These are phyloP conservation scores for Kingdonia uniflora DNA, from an alignment of 164 flowering plant genomes.

Conservation along the genomic window DNA sequence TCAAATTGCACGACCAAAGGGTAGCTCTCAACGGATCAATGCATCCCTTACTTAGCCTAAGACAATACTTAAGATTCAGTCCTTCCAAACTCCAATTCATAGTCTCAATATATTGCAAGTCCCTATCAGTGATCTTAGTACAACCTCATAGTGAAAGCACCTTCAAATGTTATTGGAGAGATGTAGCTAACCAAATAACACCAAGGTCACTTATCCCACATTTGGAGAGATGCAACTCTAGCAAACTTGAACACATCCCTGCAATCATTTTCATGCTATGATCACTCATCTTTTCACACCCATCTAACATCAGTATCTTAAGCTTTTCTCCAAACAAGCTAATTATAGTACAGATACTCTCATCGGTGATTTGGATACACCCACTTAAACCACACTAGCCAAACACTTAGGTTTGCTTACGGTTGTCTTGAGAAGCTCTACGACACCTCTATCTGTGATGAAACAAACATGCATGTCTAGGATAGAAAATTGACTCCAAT, in stretches of 20 bases:
- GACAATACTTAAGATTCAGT: conserved; percentile 18
- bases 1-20: not conserved
- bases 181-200: conserved; percentile 31
- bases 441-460: conserved; percentile 32
- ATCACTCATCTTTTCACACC: conserved; percentile 47
- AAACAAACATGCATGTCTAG: not conserved
- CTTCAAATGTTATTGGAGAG: conserved; percentile 37
- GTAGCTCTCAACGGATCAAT: not conserved
- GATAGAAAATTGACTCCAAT: not conserved
- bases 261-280: conserved; percentile 48
- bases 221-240: conserved; percentile 56
- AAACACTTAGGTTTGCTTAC: conserved; percentile 45
- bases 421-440: conserved; percentile 41
- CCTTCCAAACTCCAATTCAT: conserved; percentile 39
- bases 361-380: conserved; percentile 53
- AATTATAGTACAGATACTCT: conserved; percentile 27
- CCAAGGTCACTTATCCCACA: conserved; percentile 51
- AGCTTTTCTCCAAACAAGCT: conserved; percentile 48
- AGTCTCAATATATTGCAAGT: conserved; percentile 25
- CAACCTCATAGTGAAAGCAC: conserved; percentile 61
- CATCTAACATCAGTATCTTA: conserved; percentile 43
- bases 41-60: not conserved
- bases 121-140: conserved; percentile 8
- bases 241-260: conserved; percentile 37
- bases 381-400: conserved; percentile 23